Evolutionary conservation across 257 asterid genomes (phyloP).

Genomic region (Avicennia marina): DNA sequence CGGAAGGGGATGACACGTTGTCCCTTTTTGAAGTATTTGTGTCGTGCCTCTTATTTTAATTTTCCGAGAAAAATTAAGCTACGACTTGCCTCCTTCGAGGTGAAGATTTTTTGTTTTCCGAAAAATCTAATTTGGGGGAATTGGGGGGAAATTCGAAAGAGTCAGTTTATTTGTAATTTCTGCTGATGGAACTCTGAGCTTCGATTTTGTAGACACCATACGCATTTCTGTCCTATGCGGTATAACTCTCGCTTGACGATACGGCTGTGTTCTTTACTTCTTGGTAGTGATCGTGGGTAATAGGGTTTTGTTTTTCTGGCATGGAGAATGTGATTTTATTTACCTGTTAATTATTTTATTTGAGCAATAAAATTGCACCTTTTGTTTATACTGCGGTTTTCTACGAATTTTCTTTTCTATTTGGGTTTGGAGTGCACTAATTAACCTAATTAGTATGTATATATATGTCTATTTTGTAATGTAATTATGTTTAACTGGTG

Average conservation of each 20-base stretch:
- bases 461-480: background rate
- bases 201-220: conserved; percentile 13
- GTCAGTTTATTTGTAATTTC: background rate
- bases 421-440: conserved; percentile 15
- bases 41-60: too few relatives aligned
- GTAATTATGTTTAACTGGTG: conserved; percentile 6
- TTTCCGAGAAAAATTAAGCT: too few relatives aligned
- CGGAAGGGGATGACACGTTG: too few relatives aligned
- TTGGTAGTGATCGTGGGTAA: conserved; percentile 22
- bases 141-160: conserved; percentile 25
- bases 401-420: background rate
- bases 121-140: conserved; percentile 17
- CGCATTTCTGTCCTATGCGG: conserved; percentile 26
- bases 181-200: conserved; percentile 32
- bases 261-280: conserved; percentile 1
- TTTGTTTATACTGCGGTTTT: conserved; percentile 10
- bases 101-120: conserved; percentile 14
- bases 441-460: too few relatives aligned
- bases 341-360: background rate
- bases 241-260: conserved; percentile 21
- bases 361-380: conserved; percentile 8
- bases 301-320: conserved; percentile 25
- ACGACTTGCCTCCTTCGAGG: too few relatives aligned
- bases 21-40: too few relatives aligned
- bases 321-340: conserved; percentile 15